Conservation (phyloP, 2,329 filamentous ascomycete genomes). For the Fusarium pseudograminearum region DNA sequence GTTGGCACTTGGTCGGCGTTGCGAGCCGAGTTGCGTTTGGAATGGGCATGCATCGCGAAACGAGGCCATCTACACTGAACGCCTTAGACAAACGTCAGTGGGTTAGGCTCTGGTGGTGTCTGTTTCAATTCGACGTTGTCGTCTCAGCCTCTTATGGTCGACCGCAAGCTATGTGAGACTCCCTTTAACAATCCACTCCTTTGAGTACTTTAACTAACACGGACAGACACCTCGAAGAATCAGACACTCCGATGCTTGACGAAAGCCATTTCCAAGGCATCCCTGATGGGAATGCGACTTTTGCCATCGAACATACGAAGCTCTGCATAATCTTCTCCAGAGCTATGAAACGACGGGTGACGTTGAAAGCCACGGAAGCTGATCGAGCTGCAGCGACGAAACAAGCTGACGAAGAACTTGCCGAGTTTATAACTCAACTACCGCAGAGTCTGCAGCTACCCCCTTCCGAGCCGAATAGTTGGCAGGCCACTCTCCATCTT, state of each 20-base stretch:
- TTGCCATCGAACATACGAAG: constrained; percentile 62
- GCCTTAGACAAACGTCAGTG: constrained; percentile 52
- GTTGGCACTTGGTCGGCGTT: constrained; percentile 65
- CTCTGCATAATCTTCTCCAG: constrained; percentile 63
- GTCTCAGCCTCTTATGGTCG: constrained; percentile 59
- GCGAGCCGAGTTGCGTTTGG: constrained; percentile 65
- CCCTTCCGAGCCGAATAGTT: constrained; percentile 38
- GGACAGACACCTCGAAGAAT: constrained; percentile 61
- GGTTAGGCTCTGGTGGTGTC: constrained; percentile 56
- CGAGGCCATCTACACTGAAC: constrained; percentile 47
- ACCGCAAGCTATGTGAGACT: constrained; percentile 61
- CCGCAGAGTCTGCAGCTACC: constrained; percentile 47
- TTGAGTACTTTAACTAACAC: background rate
- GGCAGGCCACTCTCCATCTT: constrained; percentile 52
- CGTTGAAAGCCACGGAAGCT: constrained; percentile 40
- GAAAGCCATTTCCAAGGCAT: constrained; percentile 59
- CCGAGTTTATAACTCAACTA: constrained; percentile 48
- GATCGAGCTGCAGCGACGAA: constrained; percentile 47
- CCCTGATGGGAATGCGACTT: constrained; percentile 54
- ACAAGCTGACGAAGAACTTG: constrained; percentile 50
- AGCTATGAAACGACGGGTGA: constrained; percentile 48
- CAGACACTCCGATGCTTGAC: constrained; percentile 60
- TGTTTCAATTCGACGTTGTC: constrained; percentile 56
- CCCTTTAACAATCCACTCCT: background rate
- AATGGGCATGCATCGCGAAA: constrained; percentile 63